These are phyloP conservation scores for Ceratobasidium sp. DNA, from an alignment of 1,284 basidiomycete species.

Conservation along the genomic window DNA sequence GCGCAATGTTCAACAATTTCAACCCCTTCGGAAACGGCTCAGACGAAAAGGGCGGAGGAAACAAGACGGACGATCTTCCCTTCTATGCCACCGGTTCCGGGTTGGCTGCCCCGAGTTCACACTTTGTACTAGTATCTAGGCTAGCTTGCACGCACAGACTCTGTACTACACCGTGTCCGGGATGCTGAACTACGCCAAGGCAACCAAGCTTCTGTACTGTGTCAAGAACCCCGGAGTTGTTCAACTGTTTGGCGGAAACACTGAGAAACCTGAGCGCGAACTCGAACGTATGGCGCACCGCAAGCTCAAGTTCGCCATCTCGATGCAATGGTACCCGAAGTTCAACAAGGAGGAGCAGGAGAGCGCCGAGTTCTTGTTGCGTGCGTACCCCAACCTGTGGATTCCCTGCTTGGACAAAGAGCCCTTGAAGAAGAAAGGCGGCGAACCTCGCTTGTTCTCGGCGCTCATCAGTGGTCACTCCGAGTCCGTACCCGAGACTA, in stretches of 20 bases:
- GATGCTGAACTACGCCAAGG: constrained; percentile 99
- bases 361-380: constrained; percentile 97
- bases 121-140: constrained; percentile 98
- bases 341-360: constrained; percentile 99
- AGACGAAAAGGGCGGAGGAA: constrained; percentile 85
- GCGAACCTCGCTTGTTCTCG: constrained; percentile 95
- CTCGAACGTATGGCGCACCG: constrained; percentile 96
- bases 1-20: constrained; percentile 84
- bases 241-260: constrained; percentile 96
- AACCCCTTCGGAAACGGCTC: constrained; percentile 76
- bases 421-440: constrained; percentile 91
- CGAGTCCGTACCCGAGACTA: constrained; percentile 84
- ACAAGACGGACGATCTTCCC: constrained; percentile 93
- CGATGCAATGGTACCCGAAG: constrained; percentile 99
- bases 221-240: constrained; percentile 99
- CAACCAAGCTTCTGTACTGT: constrained; percentile 99
- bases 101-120: constrained; percentile 99
- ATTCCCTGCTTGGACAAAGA: constrained; percentile 99
- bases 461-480: constrained; percentile 98
- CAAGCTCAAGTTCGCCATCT: constrained; percentile 99
- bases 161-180: constrained; percentile 98
- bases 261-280: constrained; percentile 97
- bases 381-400: constrained; percentile 98
- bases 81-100: constrained; percentile 99
- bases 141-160: constrained; percentile 96